Base-by-base conservation (phyloP, 1,284 basidiomycete genomes). In the Rhizopogon parksii region DNA sequence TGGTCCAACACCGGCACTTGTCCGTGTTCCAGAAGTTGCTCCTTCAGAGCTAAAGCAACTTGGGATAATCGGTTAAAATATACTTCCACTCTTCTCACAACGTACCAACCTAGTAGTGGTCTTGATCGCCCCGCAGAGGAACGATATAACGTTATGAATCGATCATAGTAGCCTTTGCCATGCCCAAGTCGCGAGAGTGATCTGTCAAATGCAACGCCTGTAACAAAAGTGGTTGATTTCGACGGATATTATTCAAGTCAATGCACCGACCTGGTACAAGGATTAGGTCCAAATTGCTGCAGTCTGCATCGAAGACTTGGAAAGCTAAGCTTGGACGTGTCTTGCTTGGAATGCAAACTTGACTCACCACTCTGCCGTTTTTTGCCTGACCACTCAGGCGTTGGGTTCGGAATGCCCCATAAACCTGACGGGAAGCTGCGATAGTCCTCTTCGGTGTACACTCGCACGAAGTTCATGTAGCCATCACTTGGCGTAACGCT, bases 91-190 rank as follows among this genome's bases (percentile, higher is more conserved):
- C 54, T 38, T 48, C 53, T 38, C 56, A 46, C 25, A 30, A 51
- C 56, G 30, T 17, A 65, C 68, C 51, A 55, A 83, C 84, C 78
- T 53, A 88, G 70, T 36, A 80, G 56, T 5, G 83, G 82, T 53
- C 66, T 68, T 11, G 67, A 65, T 47, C 68, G 66, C 24, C 69
- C 60, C 48, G 62, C 67, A 50, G 60, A 60, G 12, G 69, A 59
- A 24, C 70, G 62, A 56, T 87, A 87, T 0, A 71, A 64, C 7
- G 79, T 68, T 39, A 90, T 72, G 66, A 87, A 89, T 19, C 74
- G 72, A 67, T 90, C 87, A 59, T 90, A 90, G 67, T 85, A 88
- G 5, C 88, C 87, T 66, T 86, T 89, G 36, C 87, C 87, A 59
- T 88, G 85, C 5, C 87, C 88, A 21, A 90, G 73, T 32, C 87